Base-by-base conservation (phyloP, 106 monocot species). In the Apostasia shenzhenica region DNA sequence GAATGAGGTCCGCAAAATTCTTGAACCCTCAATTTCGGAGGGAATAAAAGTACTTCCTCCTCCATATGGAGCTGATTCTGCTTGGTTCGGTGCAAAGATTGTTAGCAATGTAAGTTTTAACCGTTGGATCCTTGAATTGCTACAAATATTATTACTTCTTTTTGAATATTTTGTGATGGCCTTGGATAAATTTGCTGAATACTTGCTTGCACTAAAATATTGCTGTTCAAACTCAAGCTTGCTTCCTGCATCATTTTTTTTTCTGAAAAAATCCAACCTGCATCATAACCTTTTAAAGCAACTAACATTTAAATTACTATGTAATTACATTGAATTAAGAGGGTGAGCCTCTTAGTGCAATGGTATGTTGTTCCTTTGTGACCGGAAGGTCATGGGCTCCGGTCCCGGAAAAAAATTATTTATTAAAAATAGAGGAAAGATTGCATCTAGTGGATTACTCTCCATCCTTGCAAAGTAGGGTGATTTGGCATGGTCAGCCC, bases 1-100 rank as follows among this genome's bases (percentile, higher is more conserved):
- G 67, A 92, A 84, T 69, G 95, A 92, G 72, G 83, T 92, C 10
- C 72, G 63, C 48, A 74, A 76, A 57, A 63, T 83, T 75, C 76
- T 97, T 72, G 86, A 89, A 58, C 44, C 78, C 54, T 77, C 76
- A 38, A 77, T 92, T 2, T 82, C 89, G 58, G 81, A 89, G 48
- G 95, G 92, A 55, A 67, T 97, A 63, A 97, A 89, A 73, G 86
- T 97, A 50, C 59, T 89, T 41, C 86, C 92, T 2, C 84, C 95
- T 57, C 59, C 79, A 57, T 75, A 82, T 75, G 89, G 89, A 53
- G 71, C 82, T 61, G 95, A 97, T 79, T 86, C 95, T 78, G 89
- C 86, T 12, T 97, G 95, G 95, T 85, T 82, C 75, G 92, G 95
- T 54, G 95, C 92, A 71, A 97, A 97, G 74, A 80, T 88, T 3